These are phyloP conservation scores for Rhodamnia rubescens DNA, from an alignment of 345 rosid genomes.

Conservation along the genomic window DNA sequence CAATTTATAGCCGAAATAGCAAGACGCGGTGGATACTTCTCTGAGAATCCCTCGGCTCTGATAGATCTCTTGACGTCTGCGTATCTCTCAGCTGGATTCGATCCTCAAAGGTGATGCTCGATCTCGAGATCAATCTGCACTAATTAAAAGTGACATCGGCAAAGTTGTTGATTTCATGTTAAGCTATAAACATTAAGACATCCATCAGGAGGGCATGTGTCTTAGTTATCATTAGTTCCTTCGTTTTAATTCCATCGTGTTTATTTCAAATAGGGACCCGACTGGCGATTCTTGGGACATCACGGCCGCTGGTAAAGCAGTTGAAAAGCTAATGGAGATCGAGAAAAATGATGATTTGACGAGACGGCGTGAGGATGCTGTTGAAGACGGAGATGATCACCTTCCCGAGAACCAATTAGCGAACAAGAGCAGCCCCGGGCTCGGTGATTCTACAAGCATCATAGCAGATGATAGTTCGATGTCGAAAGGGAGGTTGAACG, in stretches of 20 bases:
- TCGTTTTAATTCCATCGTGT: neutral
- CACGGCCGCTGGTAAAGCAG: constrained; percentile 24
- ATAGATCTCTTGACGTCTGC: constrained; percentile 20
- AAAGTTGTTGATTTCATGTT: neutral
- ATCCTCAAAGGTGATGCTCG: constrained; percentile 32
- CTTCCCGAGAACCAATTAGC: neutral
- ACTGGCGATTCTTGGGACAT: constrained; percentile 19
- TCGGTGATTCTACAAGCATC: neutral
- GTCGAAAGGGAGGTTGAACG: neutral
- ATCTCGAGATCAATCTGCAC: neutral
- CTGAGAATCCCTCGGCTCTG: constrained; percentile 20
- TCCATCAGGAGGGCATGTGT: neutral
- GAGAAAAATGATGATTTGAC: neutral
- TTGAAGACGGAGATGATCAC: neutral
- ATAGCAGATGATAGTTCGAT: neutral
- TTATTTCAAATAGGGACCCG: constrained; percentile 11
- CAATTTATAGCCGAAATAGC: constrained; percentile 37
- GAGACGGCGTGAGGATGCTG: neutral
- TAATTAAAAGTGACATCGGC: neutral
- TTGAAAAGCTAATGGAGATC: constrained; percentile 18
- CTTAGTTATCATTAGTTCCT: neutral
- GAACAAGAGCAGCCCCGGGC: neutral
- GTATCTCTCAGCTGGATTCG: constrained; percentile 28
- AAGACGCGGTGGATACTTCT: constrained; percentile 31
- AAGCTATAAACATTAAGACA: neutral